Percentiles rank a stretch among this genome's conserved stretches.
phyloP scores from a whole-genome alignment of 306 rosid species.

The Dryas drummondii region DNA sequence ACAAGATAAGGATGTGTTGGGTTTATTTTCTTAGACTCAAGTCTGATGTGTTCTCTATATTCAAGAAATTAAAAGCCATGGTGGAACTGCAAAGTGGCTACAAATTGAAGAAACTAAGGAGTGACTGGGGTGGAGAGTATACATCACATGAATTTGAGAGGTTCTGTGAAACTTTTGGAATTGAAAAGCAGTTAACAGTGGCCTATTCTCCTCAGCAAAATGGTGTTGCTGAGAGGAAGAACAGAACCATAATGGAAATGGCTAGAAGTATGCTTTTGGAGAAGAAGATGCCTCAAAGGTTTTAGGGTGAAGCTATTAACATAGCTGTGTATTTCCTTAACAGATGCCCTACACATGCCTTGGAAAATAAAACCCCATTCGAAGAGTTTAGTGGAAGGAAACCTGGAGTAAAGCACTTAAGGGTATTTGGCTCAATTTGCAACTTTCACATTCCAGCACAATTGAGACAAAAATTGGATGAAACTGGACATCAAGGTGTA shows the following conservation, averaged over 20 bases:
- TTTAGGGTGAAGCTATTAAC: not conserved
- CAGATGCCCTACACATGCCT: not conserved
- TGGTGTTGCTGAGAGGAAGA: not conserved
- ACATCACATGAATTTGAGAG: not conserved
- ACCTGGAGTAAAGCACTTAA: not conserved
- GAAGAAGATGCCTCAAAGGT: not conserved
- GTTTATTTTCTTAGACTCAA: not conserved
- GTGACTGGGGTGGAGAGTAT: not conserved
- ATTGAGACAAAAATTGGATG: not conserved
- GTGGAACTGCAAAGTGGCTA: not conserved
- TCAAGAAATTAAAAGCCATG: not conserved
- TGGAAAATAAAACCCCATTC: not conserved
- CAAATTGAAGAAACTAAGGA: not conserved
- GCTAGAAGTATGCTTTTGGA: not conserved
- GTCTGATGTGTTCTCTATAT: not conserved
- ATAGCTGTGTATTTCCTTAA: not conserved
- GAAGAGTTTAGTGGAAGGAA: constrained; percentile 2
- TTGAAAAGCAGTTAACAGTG: not conserved
- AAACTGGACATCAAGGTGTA: no score
- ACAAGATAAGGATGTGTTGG: not conserved
- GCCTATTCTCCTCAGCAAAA: constrained; percentile 12
- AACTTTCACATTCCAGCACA: not conserved
- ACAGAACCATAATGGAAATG: not conserved
- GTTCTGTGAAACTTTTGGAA: not conserved
- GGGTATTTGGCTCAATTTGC: not conserved